Conservation (phyloP, 2,329 filamentous ascomycete genomes). For the Ceratocystis lukuohia region DNA sequence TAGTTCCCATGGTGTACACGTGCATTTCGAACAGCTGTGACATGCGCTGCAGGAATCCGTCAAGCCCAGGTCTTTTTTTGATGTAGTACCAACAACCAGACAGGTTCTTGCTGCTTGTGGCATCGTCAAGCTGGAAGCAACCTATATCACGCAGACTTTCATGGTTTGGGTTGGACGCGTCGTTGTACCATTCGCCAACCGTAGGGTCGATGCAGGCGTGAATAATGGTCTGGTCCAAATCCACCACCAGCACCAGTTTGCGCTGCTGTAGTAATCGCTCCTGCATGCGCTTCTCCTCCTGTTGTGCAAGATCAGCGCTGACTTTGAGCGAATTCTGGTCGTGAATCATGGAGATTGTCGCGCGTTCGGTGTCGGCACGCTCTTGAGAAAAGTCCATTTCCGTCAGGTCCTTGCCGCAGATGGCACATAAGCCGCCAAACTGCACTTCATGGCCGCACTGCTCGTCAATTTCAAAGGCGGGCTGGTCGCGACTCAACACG, state of each 20-base stretch:
- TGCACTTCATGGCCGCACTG: constrained; percentile 83
- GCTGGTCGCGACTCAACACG: constrained; percentile 44
- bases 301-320: constrained; percentile 65
- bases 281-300: constrained; percentile 76
- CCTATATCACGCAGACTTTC: constrained; percentile 78
- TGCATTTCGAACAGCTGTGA: constrained; percentile 82
- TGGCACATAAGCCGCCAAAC: constrained; percentile 76
- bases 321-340: constrained; percentile 79
- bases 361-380: constrained; percentile 64
- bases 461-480: constrained; percentile 69
- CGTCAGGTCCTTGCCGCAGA: constrained; percentile 95
- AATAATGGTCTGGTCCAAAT: constrained; percentile 96
- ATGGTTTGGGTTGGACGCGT: constrained; percentile 80
- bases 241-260: constrained; percentile 87
- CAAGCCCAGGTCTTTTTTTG: constrained; percentile 81
- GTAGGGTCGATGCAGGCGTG: constrained; percentile 96
- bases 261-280: constrained; percentile 63
- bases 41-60: constrained; percentile 65
- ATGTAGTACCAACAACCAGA: constrained; percentile 93
- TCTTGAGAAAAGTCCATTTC: constrained; percentile 75
- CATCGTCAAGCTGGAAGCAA: constrained; percentile 78
- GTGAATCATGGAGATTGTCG: constrained; percentile 89
- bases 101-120: constrained; percentile 52
- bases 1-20: constrained; percentile 97
- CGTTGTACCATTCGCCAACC: constrained; percentile 86